phyloP scores from a whole-genome alignment of 345 rosid genomes.

The Luvunga scandens region DNA sequence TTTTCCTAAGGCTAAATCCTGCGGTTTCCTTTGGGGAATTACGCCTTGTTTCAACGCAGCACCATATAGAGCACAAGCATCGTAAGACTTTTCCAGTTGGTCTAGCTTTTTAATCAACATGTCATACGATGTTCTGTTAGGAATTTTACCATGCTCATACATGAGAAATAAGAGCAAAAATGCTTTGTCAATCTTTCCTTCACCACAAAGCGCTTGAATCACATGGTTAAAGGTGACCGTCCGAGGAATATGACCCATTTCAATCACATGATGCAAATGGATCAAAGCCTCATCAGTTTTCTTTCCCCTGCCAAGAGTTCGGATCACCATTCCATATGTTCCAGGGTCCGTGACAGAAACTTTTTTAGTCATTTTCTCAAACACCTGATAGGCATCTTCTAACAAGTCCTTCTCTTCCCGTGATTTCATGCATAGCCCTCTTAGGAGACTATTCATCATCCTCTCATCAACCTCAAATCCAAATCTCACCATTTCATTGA shows the following conservation, averaged over 20 bases:
- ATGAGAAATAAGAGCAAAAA: conserved; percentile 33
- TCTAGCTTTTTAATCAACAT: conserved; percentile 45
- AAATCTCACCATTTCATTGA: conserved; percentile 39
- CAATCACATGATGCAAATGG: conserved; percentile 29
- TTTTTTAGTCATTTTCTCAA: conserved; percentile 35
- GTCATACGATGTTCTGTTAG: conserved; percentile 34
- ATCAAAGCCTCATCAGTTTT: conserved; percentile 37
- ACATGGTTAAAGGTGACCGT: conserved; percentile 34
- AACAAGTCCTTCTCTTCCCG: conserved; percentile 32
- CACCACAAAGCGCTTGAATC: conserved; percentile 38
- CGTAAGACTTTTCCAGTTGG: conserved; percentile 23
- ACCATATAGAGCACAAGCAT: conserved; percentile 43
- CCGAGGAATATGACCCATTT: conserved; percentile 35
- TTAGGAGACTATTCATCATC: conserved; percentile 40
- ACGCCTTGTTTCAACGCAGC: conserved; percentile 56
- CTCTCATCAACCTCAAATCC: conserved; percentile 43
- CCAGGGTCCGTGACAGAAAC: conserved; percentile 15
- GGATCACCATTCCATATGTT: conserved; percentile 32
- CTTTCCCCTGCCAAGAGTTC: conserved; percentile 33
- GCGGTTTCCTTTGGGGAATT: conserved; percentile 33
- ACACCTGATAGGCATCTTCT: conserved; percentile 42
- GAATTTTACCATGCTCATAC: conserved; percentile 32
- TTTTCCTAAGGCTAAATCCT: background rate
- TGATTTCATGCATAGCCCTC: conserved; percentile 41
- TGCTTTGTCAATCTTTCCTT: conserved; percentile 44